A percentile compares a stretch with the other conserved stretches of the same genome.
Evolutionary conservation across 1,139 yeast genomes (phyloP).

Genomic region (Debaryomyces sp.): DNA sequence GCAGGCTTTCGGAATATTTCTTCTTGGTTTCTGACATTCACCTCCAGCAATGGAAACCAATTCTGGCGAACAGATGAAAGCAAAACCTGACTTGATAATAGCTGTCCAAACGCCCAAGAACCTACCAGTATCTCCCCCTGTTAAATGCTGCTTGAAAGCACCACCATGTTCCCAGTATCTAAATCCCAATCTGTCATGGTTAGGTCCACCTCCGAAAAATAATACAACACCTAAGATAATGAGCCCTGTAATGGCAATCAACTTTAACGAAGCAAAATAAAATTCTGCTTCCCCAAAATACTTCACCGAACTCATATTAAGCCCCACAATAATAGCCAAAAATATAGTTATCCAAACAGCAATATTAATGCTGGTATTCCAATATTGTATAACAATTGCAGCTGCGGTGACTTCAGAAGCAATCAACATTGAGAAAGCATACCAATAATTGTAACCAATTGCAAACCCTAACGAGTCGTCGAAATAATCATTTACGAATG

Average conservation of each 20-base stretch:
- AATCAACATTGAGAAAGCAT: constrained; percentile 50
- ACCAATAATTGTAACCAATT: constrained; percentile 52
- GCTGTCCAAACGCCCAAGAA: constrained; percentile 47
- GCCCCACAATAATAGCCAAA: constrained; percentile 35
- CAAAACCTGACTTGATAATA: constrained; percentile 41
- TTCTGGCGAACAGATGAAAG: constrained; percentile 45
- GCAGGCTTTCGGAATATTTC: constrained; percentile 50
- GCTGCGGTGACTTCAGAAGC: constrained; percentile 57
- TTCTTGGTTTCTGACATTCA: constrained; percentile 49
- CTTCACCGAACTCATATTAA: constrained; percentile 49
- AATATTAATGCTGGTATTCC: constrained; percentile 53
- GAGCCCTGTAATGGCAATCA: constrained; percentile 40
- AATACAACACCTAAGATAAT: constrained; percentile 46
- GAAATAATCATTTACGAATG: constrained; percentile 39
- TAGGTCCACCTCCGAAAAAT: constrained; percentile 53
- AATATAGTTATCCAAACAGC: constrained; percentile 62
- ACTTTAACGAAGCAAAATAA: constrained; percentile 62
- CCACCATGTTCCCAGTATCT: constrained; percentile 67
- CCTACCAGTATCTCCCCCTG: constrained; percentile 61
- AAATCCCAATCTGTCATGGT: constrained; percentile 63
- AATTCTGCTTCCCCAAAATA: constrained; percentile 69
- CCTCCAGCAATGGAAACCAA: constrained; percentile 43
- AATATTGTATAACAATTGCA: constrained; percentile 55
- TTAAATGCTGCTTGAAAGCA: constrained; percentile 51
- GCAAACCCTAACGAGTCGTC: constrained; percentile 48